Evolutionary conservation across 257 asterid species (phyloP), one percentile per base, ranked within the genome.

Genomic region (Apocynum venetum): DNA sequence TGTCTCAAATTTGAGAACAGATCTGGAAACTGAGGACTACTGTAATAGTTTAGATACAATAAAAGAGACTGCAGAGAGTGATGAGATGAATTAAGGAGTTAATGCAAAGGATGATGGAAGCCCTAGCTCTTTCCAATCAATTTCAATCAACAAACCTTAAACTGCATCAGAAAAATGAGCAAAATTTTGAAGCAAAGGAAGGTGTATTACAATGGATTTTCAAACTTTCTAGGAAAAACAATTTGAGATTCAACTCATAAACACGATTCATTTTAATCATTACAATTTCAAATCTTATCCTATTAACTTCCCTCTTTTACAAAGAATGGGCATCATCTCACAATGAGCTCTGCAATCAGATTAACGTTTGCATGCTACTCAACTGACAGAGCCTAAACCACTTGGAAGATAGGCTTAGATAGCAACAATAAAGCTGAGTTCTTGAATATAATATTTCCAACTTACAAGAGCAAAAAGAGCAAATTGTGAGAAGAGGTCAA

Each of bases 381-480:
- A 66, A 81, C 56, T 65, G 67, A 40, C 67, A 55, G 11, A 80
- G 43, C 68, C 47, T 60, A 38, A 60, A 43, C 46, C 49, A 7
- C 25, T 38, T 49, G 38, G 31, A 57, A 41, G 38, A 68, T 71
- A 72, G 14, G 75, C 55, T 78, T 76, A 69, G 78, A 14, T 74
- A 57, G 64, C 78, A 25, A 69, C 70, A 6, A 2, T 40, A 19
- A 80, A 52, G 56, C 44, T 48, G 71, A 70, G 15, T 43, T 43
- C 44, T 4, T 74, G 52, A 55, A 44, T 78, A 47, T 73, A 65
- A 25, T 25, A 25, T 25, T 60, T 57, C 49, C 75, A 53, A 78
- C 35, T 78, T 47, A 31, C 72, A 61, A 78, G 59, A 76, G 31
- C 47, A 19, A 73, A 44, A 52, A 52, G 75, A 56, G 41, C 55